Base-by-base conservation (phyloP, 345 rosid genomes). In the Nasturtium officinale region DNA sequence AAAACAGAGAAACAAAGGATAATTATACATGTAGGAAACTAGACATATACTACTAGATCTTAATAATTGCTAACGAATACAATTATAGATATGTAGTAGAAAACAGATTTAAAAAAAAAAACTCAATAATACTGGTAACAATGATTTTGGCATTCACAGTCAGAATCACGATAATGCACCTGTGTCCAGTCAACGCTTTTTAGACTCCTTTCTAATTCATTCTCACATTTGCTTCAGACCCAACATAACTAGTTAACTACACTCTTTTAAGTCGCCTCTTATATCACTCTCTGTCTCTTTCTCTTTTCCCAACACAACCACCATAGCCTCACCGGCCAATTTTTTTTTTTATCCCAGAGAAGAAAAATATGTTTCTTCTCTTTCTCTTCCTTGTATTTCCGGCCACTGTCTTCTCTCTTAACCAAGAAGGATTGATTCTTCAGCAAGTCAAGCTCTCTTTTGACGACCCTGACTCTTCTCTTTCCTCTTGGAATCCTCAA, bases 351-450 rank as follows among this genome's bases (percentile, higher is more conserved):
- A 46, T 11, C 62, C 32, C 70, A 13, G 62, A 20, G 51, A 56
- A 32, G 21, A 57, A 4, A 2, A 47, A 40, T 3, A 80, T 80
- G 83, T 11, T 17, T 62, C 66, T 57, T 37, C 69, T 80, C 16
- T 65, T 72, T 26, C 65, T 78, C 78, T 51, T 75, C 82, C 7
- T 87, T 26, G 46, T 78, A 17, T 15, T 78, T 18, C 62, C 77
- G 25, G 25, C 25, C 21, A 37, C 56, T 32, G 58, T 50, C 21
- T 57, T 74, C 42, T 79, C 87, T 13, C 78, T 88, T 0, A 90
- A 83, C 87, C 90, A 85, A 10, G 94, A 90, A 77, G 96, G 89
- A 3, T 84, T 82, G 13, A 81, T 74, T 75, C 89, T 90, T 18
- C 83, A 78, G 25, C 84, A 79, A 52, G 72, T 78, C 9, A 88